A percentile compares a stretch with the other conserved stretches of the same genome.
Conservation (phyloP, 2,329 filamentous ascomycete genomes). For the Colletotrichum sp. region DNA sequence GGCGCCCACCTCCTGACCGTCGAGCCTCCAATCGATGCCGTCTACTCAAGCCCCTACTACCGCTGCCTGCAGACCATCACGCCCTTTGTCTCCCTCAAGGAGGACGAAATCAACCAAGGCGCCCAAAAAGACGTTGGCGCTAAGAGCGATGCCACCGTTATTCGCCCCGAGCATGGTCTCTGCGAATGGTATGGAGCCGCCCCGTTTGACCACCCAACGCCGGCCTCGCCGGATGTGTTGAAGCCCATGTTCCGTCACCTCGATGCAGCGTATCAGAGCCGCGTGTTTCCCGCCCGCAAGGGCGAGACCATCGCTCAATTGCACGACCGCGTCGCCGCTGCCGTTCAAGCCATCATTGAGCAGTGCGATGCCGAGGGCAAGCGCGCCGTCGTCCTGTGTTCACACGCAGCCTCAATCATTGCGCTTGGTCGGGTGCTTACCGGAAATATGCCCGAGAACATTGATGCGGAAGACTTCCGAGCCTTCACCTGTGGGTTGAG, state of each 20-base stretch:
- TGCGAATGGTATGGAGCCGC: constrained; percentile 94
- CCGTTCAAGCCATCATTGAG: constrained; percentile 72
- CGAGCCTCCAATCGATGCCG: constrained; percentile 70
- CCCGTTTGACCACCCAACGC: constrained; percentile 82
- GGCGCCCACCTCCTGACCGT: constrained; percentile 67
- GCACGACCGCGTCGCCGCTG: constrained; percentile 78
- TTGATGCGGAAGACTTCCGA: constrained; percentile 78
- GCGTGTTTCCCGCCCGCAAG: constrained; percentile 70
- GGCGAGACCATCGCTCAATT: constrained; percentile 84
- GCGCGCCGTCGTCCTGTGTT: constrained; percentile 78
- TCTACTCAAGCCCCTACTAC: constrained; percentile 89
- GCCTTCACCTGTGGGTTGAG: constrained; percentile 86
- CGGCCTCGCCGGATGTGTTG: constrained; percentile 69
- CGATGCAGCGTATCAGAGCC: constrained; percentile 61
- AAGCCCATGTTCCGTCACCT: constrained; percentile 70
- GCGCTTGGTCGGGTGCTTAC: constrained; percentile 84
- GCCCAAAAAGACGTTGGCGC: not conserved
- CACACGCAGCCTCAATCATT: constrained; percentile 90
- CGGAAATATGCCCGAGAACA: constrained; percentile 74
- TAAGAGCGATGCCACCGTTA: constrained; percentile 33
- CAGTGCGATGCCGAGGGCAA: constrained; percentile 74
- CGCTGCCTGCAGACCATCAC: constrained; percentile 84
- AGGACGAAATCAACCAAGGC: constrained; percentile 21
- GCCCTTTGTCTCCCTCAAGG: constrained; percentile 64
- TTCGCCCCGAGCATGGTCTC: constrained; percentile 62